These are phyloP conservation scores for Limtongozyma cylindracea DNA, from an alignment of 805 yeast genomes.

Conservation along the genomic window DNA sequence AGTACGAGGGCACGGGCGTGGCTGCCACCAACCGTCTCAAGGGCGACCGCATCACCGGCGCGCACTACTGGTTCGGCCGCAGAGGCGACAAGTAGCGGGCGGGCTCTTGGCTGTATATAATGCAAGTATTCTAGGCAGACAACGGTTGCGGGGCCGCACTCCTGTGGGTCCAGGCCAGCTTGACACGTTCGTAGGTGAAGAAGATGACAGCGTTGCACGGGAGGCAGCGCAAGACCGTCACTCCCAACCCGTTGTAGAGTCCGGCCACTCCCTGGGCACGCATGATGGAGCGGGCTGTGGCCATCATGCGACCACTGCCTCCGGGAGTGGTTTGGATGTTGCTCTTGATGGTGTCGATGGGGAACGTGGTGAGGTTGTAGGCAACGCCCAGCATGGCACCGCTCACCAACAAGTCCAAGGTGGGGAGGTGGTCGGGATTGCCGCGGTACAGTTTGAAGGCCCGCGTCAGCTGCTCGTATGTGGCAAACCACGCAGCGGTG, in stretches of 20 bases:
- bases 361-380: slow-evolving; percentile 61
- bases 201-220: slow-evolving; percentile 85
- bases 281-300: slow-evolving; percentile 8
- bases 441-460: slow-evolving; percentile 10
- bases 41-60: no score
- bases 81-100: no score
- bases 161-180: slow-evolving; percentile 5
- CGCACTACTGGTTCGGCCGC: no score
- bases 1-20: no score
- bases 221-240: slow-evolving; percentile 56
- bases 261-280: slow-evolving; percentile 36
- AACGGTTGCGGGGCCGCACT: no score
- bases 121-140: no score
- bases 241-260: slow-evolving; percentile 66
- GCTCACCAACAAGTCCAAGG: slow-evolving; percentile 33
- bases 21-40: no score
- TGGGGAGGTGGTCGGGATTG: slow-evolving; percentile 3
- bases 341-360: slow-evolving; percentile 78
- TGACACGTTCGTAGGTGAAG: slow-evolving; percentile 45
- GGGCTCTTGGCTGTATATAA: no score
- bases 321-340: slow-evolving; percentile 45
- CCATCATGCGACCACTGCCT: slow-evolving; percentile 5
- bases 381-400: slow-evolving; percentile 78
- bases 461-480: slow-evolving; percentile 34
- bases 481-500: slow-evolving; percentile 85